Conservation (phyloP, 352 stramenopile genomes). For the Globisporangium nunn region DNA sequence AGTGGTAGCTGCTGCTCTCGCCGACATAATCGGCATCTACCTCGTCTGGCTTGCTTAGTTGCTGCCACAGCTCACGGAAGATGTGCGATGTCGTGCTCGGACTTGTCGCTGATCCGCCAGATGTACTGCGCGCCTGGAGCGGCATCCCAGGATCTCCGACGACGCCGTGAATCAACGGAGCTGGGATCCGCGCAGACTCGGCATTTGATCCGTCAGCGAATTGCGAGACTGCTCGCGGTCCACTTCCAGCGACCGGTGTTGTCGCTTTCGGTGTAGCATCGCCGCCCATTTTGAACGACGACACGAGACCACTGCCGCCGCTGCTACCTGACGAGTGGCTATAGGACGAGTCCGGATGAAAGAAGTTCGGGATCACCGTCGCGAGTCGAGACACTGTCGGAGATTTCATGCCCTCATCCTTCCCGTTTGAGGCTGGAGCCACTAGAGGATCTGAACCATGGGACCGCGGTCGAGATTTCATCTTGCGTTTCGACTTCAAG, state of each 20-base stretch:
- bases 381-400: conserved; percentile 14
- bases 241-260: not conserved
- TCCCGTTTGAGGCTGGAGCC: not conserved
- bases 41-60: conserved; percentile 63
- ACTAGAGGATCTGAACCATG: conserved; percentile 10
- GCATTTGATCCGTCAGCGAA: not conserved
- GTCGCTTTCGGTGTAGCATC: not conserved
- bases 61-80: conserved; percentile 74
- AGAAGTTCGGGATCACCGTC: conserved; percentile 30
- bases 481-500: conserved; percentile 7
- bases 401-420: conserved; percentile 8
- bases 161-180: conserved; percentile 14
- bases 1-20: conserved; percentile 17
- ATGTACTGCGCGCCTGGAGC: conserved; percentile 23
- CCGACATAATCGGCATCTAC: conserved; percentile 17
- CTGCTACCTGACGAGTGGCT: not conserved
- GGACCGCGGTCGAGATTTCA: conserved; percentile 10
- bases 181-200: conserved; percentile 5
- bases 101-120: conserved; percentile 14
- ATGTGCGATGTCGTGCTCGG: conserved; percentile 45
- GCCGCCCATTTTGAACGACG: not conserved
- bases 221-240: not conserved
- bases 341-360: conserved; percentile 24
- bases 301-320: not conserved
- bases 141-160: conserved; percentile 11